Base-by-base conservation (phyloP, 805 yeast genomes). In the Limtongia smithiae region DNA sequence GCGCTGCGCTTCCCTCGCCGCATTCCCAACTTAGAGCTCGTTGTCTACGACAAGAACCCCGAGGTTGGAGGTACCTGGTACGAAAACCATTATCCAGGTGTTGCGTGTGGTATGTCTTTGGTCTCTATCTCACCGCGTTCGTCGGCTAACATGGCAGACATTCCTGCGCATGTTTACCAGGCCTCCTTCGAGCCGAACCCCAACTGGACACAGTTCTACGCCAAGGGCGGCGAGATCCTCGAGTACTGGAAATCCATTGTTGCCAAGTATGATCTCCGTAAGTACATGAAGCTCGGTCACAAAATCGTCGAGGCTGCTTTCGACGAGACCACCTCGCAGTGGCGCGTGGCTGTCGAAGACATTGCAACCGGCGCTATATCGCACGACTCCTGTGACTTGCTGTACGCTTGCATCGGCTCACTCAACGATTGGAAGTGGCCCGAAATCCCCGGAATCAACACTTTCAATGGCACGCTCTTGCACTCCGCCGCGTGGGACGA, bases 401-500 rank as follows among this genome's bases (percentile, higher is more conserved):
- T 44, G 20, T 37, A 37, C 21, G 34, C 25, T 17, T 31, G 44
- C 31, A 41, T 37, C 32, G 54, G 47, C 46, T 11, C 56, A n/a
- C 58, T 66, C 45, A 55, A 60, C 39, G 60, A 59, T 9, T 65
- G 66, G 51, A 54, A 59, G 17, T 45, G 62, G 33, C 68, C 69
- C 7, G 54, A 47, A 11, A 58, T 59, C 22, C 58, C 58, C 7
- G 70, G 70, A 4, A 37, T 59, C 3, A 55, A 58, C 2, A 50
- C 51, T 24, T 68, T 62, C 27, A 48, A 60, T 36, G 70, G 72
- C 18, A 45, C 55, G 6, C 41, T 62, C 11, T 38, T 66, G 17
- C 72, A 68, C 47, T 59, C 67, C 4, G 62, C 69, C 24, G 56
- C 56, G 15, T 68, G 69, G 67, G 62, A 69, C 37, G 55, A 51